Evolutionary conservation across 176 grass and related monocot genomes (phyloP), one percentile per base, ranked within the genome.

Genomic region (Themeda triandra): DNA sequence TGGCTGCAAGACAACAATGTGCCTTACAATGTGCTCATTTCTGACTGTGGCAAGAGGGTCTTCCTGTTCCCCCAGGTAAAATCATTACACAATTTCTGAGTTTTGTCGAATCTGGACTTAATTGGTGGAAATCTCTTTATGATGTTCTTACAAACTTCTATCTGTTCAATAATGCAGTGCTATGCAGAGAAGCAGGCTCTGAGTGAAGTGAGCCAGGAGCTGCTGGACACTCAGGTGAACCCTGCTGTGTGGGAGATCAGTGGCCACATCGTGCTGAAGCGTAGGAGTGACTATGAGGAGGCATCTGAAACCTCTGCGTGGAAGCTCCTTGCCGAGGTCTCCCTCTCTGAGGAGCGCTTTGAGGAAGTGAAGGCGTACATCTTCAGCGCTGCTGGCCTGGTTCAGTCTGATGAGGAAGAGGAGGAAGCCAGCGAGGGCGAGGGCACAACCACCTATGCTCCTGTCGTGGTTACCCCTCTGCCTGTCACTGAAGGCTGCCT

Each of bases 221-320:
- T 99, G 36, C 88, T 99, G 44, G 97, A 99, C 76, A 96, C 96
- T 6, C 97, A 99, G 81, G 93, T 99, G 83, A 99, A 99, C 49
- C 97, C 97, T 51, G 97, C 97, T 0, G 93, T 88, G 23, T 99
- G 97, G 97, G 97, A 99, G 88, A 99, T 99, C 41, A 99, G 97
- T 77, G 97, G 97, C 25, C 97, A 99, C 66, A 99, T 99, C 28
- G 97, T 99, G 51, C 79, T 99, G 42, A 99, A 99, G 84, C 87
- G 84, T 10, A 96, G 89, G 87, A 86, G 66, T 1, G 93, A 99
- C 75, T 99, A 92, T 10, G 93, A 91, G 5, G 93, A 94, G 82
- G 97, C 97, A 41, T 94, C 93, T 44, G 93, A 99, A 80, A 74
- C 81, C 42, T 96, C 88, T 3, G 97, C 93, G 6, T 96, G 93